A percentile compares a stretch with the other conserved stretches of the same genome.
phyloP scores from a whole-genome alignment of 768 basidiomycete genomes.

The Austroboletus eburneus region DNA sequence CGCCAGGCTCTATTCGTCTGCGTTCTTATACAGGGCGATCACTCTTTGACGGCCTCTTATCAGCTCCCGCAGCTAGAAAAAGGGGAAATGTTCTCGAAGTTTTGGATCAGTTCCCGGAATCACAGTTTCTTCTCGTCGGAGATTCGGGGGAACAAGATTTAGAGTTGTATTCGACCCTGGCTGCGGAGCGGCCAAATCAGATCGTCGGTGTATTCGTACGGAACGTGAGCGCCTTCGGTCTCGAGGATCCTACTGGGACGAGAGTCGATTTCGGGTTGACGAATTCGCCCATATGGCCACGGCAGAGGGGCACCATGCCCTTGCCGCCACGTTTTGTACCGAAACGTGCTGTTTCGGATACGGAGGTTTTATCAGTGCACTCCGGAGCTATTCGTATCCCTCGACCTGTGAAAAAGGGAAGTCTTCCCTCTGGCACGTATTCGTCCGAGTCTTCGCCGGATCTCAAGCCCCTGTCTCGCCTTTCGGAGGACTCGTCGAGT shows the following conservation, averaged over 20 bases:
- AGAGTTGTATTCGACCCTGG: constrained; percentile 80
- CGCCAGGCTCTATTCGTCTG: constrained; percentile 72
- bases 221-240: constrained; percentile 48
- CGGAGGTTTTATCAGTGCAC: constrained; percentile 8
- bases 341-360: constrained; percentile 21
- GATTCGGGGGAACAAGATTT: constrained; percentile 95
- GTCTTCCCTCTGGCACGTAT: constrained; percentile 11
- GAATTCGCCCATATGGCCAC: constrained; percentile 2
- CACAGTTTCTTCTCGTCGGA: constrained; percentile 80
- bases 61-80: constrained; percentile 81
- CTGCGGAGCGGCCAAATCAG: constrained; percentile 62
- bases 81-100: constrained; percentile 75
- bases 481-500: constrained; percentile 26
- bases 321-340: constrained; percentile 3
- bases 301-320: constrained; percentile 8
- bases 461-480: constrained; percentile 1
- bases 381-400: constrained; percentile 12
- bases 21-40: constrained; percentile 84
- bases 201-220: constrained; percentile 81
- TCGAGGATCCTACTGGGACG: constrained; percentile 65
- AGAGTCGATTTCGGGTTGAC: not conserved
- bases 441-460: constrained; percentile 14
- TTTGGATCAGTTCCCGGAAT: constrained; percentile 66
- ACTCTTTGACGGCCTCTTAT: constrained; percentile 77
- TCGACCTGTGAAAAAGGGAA: constrained; percentile 10